Base-by-base conservation (phyloP, 306 rosid species). In the Inga oerstediana region DNA sequence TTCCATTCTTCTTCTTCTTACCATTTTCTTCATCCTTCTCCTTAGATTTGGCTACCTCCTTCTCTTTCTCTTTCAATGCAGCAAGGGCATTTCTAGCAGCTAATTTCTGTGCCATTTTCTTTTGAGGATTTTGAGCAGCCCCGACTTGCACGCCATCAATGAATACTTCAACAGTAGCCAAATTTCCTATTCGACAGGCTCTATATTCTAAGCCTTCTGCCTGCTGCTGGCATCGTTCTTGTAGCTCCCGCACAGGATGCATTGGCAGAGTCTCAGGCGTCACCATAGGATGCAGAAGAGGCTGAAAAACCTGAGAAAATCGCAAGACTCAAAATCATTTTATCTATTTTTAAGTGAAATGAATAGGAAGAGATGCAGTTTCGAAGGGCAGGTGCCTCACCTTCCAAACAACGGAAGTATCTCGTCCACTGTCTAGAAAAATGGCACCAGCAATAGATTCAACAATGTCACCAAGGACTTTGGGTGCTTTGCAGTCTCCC, bases 211-310 rank as follows among this genome's bases (percentile, higher is more conserved):
- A 85, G 58, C 99, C 99, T 89, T 96, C 99, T 0, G 99, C 99
- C 88, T 92, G 97, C 85, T 96, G 99, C 79, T 96, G 99, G 86
- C 99, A 96, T 81, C 99, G 89, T 84, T 96, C 99, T 88, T 96
- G 99, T 79, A 96, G 91, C 95, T 96, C 99, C 17, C 99, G 98
- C 84, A 96, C 99, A 3, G 99, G 99, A 86, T 96, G 99, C 99
- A 96, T 94, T 32, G 99, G 99, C 70, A 96, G 91, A 61, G 99
- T 96, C 94, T 94, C 99, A 3, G 99, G 99, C 32, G 99, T 96
- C 81, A 96, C 99, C 95, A 96, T 94, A 54, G 99, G 99, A 48
- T 96, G 93, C 91, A 96, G 82, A 48, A 96, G 91, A 77, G 99
- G 99, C 88, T 96, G 92, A 82, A 94, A 96, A 77, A 87, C 99